phyloP scores from a whole-genome alignment of 352 stramenopile species.

The Pythium plurisporium region DNA sequence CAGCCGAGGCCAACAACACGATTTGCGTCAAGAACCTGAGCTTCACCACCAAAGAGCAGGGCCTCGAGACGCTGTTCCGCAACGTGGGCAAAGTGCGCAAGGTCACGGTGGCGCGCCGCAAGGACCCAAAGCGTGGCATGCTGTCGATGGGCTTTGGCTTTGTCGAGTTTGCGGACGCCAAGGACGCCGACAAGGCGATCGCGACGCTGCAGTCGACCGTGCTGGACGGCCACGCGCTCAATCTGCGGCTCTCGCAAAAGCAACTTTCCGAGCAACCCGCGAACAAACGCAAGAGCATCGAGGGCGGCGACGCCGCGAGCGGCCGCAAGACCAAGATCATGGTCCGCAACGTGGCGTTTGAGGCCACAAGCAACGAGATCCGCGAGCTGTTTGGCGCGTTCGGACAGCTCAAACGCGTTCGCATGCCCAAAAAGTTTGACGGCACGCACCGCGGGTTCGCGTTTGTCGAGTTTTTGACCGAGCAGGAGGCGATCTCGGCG shows the following conservation, averaged over 20 bases:
- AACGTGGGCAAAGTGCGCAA: slow-evolving; percentile 73
- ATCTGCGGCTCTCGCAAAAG: slow-evolving; percentile 94
- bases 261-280: slow-evolving; percentile 21
- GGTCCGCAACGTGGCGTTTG: slow-evolving; percentile 98
- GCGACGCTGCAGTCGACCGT: slow-evolving; percentile 74
- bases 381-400: slow-evolving; percentile 96
- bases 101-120: slow-evolving; percentile 82
- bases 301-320: slow-evolving; percentile 30
- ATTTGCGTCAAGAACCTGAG: slow-evolving; percentile 99
- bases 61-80: slow-evolving; percentile 72
- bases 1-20: slow-evolving; percentile 69
- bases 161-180: slow-evolving; percentile 93
- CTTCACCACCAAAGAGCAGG: slow-evolving; percentile 92
- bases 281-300: slow-evolving; percentile 35
- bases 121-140: slow-evolving; percentile 74
- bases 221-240: slow-evolving; percentile 93
- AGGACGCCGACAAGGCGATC: slow-evolving; percentile 83
- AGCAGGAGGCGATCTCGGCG: slow-evolving; percentile 92
- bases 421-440: slow-evolving; percentile 99
- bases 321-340: slow-evolving; percentile 94
- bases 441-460: slow-evolving; percentile 96
- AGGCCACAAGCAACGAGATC: slow-evolving; percentile 96
- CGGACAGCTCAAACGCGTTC: slow-evolving; percentile 96
- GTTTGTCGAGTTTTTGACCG: slow-evolving; percentile 97
- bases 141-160: slow-evolving; percentile 99